These are phyloP conservation scores for Babesia divergens DNA, from an alignment of 169 alveolate genomes.

Conservation along the genomic window DNA sequence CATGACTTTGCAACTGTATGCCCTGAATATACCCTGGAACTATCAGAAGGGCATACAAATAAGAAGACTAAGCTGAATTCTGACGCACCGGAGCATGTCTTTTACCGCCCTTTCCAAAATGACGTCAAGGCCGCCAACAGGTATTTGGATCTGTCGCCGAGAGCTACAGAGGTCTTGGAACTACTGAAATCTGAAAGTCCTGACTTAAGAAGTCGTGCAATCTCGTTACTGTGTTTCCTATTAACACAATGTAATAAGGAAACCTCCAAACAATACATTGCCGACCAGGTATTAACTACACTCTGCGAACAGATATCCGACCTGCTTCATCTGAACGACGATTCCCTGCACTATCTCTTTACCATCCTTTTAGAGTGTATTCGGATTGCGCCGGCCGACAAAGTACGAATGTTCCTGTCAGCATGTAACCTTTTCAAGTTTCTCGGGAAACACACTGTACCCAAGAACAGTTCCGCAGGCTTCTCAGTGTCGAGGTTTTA, in stretches of 20 bases:
- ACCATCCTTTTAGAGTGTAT: constrained; percentile 34
- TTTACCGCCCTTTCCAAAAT: constrained; percentile 30
- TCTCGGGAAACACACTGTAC: constrained; percentile 22
- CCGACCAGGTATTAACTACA: constrained; percentile 19
- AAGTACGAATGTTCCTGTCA: constrained; percentile 2
- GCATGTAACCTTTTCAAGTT: background rate
- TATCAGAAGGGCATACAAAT: background rate
- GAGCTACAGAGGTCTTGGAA: constrained; percentile 41
- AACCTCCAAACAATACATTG: background rate
- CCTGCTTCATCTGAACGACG: constrained; percentile 21
- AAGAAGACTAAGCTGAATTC: constrained; percentile 7
- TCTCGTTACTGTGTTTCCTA: constrained; percentile 37
- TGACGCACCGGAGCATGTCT: constrained; percentile 2
- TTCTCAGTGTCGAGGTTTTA: constrained; percentile 18
- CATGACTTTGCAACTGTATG: constrained; percentile 36
- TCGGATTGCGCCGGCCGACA: constrained; percentile 9
- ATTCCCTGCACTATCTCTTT: constrained; percentile 23
- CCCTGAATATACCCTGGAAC: constrained; percentile 13
- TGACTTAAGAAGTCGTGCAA: constrained; percentile 1
- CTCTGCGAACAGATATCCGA: constrained; percentile 13
- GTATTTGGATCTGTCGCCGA: constrained; percentile 49
- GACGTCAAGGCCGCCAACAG: constrained; percentile 11
- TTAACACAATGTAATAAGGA: background rate
- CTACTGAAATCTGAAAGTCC: constrained; percentile 4
- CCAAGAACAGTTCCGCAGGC: background rate